These are phyloP conservation scores for Triticum aestivum DNA, from an alignment of 176 grass and related monocot genomes.

Conservation along the genomic window IWGSC_CS_RefSeq_v2.1 NC_057801.1:657488592-657489091, in stretches of 20 bases:
- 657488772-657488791: background rate
- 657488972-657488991: constrained; percentile 58
- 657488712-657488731: background rate
- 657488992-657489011: constrained; percentile 93
- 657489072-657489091: background rate
- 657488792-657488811: background rate
- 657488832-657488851: background rate
- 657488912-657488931: constrained; percentile 69
- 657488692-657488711: background rate
- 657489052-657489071: background rate
- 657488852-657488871: background rate
- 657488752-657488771: background rate
- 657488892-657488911: constrained; percentile 44
- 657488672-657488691: background rate
- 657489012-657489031: constrained; percentile 97
- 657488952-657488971: constrained; percentile 86
- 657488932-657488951: constrained; percentile 69
- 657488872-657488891: constrained; percentile 3
- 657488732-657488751: background rate
- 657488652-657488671: background rate
- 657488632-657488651: background rate
- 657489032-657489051: constrained; percentile 39
- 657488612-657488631: background rate
- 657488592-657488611: background rate
- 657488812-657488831: background rate